Evolutionary conservation across 108 stramenopile genomes (phyloP).

Genomic region (Aurantiochytrium sp.): DNA sequence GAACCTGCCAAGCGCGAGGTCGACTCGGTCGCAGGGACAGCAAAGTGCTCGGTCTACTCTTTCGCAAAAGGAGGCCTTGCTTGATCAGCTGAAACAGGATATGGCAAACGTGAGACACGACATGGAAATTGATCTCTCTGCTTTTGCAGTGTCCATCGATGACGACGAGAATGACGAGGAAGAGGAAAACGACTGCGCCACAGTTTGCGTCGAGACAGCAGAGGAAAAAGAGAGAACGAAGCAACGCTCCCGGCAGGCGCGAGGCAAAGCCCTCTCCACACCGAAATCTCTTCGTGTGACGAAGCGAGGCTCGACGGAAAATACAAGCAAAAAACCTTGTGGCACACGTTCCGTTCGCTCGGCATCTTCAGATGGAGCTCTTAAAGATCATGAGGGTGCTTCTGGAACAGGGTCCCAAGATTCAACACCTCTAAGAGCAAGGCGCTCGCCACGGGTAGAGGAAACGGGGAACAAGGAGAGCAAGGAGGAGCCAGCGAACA

Average conservation of each 20-base stretch:
- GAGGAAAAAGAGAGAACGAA: not conserved
- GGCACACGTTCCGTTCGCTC: too few species aligned
- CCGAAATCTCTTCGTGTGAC: too few species aligned
- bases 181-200: not conserved
- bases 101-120: not conserved
- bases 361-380: too few species aligned
- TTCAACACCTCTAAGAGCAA: too few species aligned
- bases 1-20: not conserved
- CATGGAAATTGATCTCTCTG: not conserved
- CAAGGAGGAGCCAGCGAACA: too few species aligned
- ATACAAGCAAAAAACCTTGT: too few species aligned
- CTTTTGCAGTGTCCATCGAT: not conserved
- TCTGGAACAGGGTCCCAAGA: too few species aligned
- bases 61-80: not conserved
- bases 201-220: not conserved
- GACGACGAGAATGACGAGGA: not conserved
- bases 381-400: too few species aligned
- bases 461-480: too few species aligned
- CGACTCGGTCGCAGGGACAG: not conserved
- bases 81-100: not conserved
- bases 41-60: not conserved
- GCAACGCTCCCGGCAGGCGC: not conserved
- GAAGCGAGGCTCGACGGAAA: too few species aligned
- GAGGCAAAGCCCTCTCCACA: not conserved
- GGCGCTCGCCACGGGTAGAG: too few species aligned